Percentiles rank a stretch among this genome's conserved stretches.
phyloP scores from a whole-genome alignment of 2,329 filamentous ascomycete species.

The Penicillium crustosum region DNA sequence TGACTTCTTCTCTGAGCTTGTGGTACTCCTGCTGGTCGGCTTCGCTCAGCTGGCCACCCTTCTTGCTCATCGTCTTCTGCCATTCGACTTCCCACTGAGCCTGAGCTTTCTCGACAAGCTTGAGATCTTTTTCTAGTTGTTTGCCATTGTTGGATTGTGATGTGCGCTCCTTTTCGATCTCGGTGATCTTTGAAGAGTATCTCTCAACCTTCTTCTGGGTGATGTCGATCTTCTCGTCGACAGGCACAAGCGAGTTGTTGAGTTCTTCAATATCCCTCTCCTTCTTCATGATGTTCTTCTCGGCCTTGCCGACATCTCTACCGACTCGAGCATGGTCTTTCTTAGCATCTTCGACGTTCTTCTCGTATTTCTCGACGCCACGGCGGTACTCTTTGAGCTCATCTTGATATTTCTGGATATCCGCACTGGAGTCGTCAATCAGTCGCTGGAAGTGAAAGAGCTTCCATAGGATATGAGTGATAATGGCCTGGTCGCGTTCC shows the following conservation, averaged over 20 bases:
- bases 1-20: slow-evolving; percentile 77
- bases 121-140: slow-evolving; percentile 76
- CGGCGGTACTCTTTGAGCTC: slow-evolving; percentile 90
- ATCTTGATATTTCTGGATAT: slow-evolving; percentile 91
- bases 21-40: slow-evolving; percentile 89
- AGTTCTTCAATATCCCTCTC: slow-evolving; percentile 85
- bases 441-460: slow-evolving; percentile 90
- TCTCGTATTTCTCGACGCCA: slow-evolving; percentile 81
- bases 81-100: slow-evolving; percentile 85
- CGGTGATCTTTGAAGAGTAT: slow-evolving; percentile 66
- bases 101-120: slow-evolving; percentile 84
- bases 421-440: slow-evolving; percentile 85
- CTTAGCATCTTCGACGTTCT: slow-evolving; percentile 74
- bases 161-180: slow-evolving; percentile 74
- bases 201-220: slow-evolving; percentile 69
- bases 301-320: slow-evolving; percentile 75
- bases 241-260: slow-evolving; percentile 79
- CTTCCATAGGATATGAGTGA: slow-evolving; percentile 95
- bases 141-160: slow-evolving; percentile 67
- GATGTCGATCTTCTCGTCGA: slow-evolving; percentile 88
- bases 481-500: slow-evolving; percentile 85
- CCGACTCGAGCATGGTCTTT: slow-evolving; percentile 77
- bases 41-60: slow-evolving; percentile 82
- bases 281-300: slow-evolving; percentile 79
- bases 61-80: slow-evolving; percentile 77